Evolutionary conservation across 371 early-diverging fungal genomes (phyloP).

Genomic region (Mucor irregularis): DNA sequence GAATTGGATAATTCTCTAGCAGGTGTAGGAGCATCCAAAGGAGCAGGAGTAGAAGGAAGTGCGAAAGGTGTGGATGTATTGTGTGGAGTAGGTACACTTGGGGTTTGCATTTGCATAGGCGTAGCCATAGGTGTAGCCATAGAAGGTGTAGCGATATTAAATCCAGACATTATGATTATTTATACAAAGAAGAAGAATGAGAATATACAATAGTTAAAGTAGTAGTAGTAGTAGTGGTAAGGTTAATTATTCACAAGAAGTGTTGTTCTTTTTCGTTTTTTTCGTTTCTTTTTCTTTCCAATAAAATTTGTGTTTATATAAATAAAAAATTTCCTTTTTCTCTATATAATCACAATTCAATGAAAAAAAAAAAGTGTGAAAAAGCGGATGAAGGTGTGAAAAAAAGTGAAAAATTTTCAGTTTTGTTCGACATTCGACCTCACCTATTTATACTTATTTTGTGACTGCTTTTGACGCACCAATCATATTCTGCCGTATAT

Average conservation of each 20-base stretch:
- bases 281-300: background rate
- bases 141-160: constrained; percentile 52
- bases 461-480: background rate
- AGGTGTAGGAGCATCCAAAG: constrained; percentile 54
- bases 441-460: constrained; percentile 19
- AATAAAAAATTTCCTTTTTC: background rate
- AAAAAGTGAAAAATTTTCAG: constrained; percentile 9
- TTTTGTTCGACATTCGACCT: constrained; percentile 11
- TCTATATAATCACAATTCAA: too few species aligned
- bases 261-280: background rate
- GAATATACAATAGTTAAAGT: background rate
- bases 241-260: background rate
- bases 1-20: constrained; percentile 59
- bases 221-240: background rate
- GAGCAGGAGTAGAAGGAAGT: constrained; percentile 53
- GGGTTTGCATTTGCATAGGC: constrained; percentile 53
- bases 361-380: constrained; percentile 19
- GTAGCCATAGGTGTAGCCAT: constrained; percentile 50
- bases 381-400: constrained; percentile 19
- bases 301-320: background rate
- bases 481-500: background rate
- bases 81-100: constrained; percentile 49
- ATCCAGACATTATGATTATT: constrained; percentile 42
- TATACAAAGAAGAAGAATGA: background rate
- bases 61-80: constrained; percentile 45